Conservation (phyloP, 106 monocot genomes). For the Posidonia australis region DNA sequence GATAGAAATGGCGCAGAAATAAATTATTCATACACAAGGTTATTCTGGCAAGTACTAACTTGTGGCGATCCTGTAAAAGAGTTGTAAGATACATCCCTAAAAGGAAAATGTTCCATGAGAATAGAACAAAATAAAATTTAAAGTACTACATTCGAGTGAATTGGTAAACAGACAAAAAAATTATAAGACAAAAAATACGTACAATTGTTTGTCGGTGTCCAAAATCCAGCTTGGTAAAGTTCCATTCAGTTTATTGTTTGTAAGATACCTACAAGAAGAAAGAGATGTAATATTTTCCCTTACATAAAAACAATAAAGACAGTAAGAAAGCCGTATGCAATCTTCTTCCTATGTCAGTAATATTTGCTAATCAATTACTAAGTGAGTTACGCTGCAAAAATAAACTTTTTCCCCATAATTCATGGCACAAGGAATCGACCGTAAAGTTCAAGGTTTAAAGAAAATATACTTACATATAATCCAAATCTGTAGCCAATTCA, state of each 20-base stretch:
- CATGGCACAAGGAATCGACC: too few relatives aligned
- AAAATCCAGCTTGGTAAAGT: constrained; percentile 62
- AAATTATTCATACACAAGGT: constrained; percentile 6
- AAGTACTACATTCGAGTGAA: background rate
- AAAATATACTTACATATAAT: constrained; percentile 13
- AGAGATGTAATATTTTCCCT: background rate
- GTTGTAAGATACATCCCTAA: constrained; percentile 24
- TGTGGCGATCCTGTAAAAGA: constrained; percentile 10
- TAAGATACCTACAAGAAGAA: constrained; percentile 43
- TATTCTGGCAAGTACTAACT: background rate
- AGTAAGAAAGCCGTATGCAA: background rate
- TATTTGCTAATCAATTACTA: too few relatives aligned
- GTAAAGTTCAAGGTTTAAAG: background rate
- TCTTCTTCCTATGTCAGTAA: too few relatives aligned
- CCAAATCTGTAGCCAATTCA: background rate
- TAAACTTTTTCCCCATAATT: too few relatives aligned
- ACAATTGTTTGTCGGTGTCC: constrained; percentile 15
- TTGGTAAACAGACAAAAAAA: background rate
- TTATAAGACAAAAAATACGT: background rate
- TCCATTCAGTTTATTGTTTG: constrained; percentile 62
- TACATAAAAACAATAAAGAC: too few relatives aligned
- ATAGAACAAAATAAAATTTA: background rate
- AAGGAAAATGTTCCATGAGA: background rate
- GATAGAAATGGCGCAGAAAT: background rate
- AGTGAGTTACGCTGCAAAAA: too few relatives aligned